Conservation (phyloP, 495 filamentous ascomycete genomes). For the Articulospora tetracladia region DNA sequence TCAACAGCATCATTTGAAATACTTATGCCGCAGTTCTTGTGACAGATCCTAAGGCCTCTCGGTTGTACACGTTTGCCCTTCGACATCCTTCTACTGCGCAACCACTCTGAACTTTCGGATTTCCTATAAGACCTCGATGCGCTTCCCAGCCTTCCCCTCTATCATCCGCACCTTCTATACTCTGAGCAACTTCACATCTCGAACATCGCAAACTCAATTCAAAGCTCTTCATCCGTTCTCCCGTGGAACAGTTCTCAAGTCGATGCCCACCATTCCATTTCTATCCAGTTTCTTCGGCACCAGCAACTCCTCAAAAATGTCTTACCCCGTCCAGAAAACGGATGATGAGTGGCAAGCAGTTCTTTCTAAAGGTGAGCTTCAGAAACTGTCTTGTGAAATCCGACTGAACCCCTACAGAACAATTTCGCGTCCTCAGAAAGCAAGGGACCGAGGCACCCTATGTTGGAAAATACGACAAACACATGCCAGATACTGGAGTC, state of each 20-base stretch:
- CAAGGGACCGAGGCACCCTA: slow-evolving; percentile 84
- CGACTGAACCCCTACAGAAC: slow-evolving; percentile 52
- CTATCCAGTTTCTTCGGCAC: slow-evolving; percentile 72
- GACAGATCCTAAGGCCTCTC: slow-evolving; percentile 17
- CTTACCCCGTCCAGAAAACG: slow-evolving; percentile 74
- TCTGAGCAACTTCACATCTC: slow-evolving; percentile 23
- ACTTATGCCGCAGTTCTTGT: slow-evolving; percentile 1
- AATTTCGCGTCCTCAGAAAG: slow-evolving; percentile 88
- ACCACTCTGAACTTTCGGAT: background rate
- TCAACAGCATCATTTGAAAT: slow-evolving; percentile 18
- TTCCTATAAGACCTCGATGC: slow-evolving; percentile 23
- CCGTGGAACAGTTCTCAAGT: slow-evolving; percentile 22
- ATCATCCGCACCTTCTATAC: slow-evolving; percentile 26
- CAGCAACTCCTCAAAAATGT: slow-evolving; percentile 54
- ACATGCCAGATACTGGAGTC: slow-evolving; percentile 66
- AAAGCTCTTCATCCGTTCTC: slow-evolving; percentile 17
- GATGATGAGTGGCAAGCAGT: slow-evolving; percentile 86
- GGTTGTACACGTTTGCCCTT: background rate
- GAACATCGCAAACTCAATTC: slow-evolving; percentile 17
- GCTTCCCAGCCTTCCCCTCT: slow-evolving; percentile 19
- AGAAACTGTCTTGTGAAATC: slow-evolving; percentile 1
- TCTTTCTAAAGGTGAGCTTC: slow-evolving; percentile 60
- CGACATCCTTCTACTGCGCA: background rate
- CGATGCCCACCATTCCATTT: slow-evolving; percentile 60
- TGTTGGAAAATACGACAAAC: slow-evolving; percentile 82